A percentile compares a stretch with the other conserved stretches of the same genome.
Conservation (phyloP, 352 stramenopile genomes). For the Blastocystis sp. region DNA sequence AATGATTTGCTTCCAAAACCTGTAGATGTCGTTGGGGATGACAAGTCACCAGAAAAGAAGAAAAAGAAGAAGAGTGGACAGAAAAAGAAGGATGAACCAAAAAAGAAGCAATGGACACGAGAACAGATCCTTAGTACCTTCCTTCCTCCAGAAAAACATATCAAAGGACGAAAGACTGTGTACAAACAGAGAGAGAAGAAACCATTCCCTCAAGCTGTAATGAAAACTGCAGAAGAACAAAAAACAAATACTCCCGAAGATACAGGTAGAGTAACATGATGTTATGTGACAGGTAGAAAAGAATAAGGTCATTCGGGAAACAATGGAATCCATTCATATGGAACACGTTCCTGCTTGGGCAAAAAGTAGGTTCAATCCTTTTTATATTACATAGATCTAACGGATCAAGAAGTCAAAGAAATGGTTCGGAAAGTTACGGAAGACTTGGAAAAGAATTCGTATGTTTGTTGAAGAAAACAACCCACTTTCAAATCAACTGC, state of each 20-base stretch:
- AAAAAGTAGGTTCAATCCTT: not conserved
- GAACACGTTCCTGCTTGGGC: slow-evolving; percentile 24
- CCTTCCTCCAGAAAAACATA: slow-evolving; percentile 30
- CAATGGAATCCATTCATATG: slow-evolving; percentile 52
- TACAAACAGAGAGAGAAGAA: slow-evolving; percentile 38
- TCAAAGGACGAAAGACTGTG: not conserved
- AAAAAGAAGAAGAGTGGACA: not conserved
- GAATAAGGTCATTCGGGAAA: not conserved
- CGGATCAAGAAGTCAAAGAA: slow-evolving; percentile 4
- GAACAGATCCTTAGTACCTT: slow-evolving; percentile 54
- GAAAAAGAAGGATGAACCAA: slow-evolving; percentile 3
- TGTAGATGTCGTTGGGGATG: slow-evolving; percentile 25
- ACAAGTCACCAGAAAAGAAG: not conserved
- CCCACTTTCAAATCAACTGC: not conserved
- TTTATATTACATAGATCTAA: not conserved
- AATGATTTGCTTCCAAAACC: slow-evolving; percentile 25
- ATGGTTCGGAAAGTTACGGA: not conserved
- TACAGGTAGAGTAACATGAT: not conserved
- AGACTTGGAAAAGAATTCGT: not conserved
- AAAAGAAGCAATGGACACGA: slow-evolving; percentile 47
- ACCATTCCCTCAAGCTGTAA: not conserved
- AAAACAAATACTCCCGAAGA: not conserved
- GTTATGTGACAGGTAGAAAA: not conserved
- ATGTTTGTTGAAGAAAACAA: slow-evolving; percentile 48
- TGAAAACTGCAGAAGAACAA: not conserved